Percentiles rank a stretch among this genome's conserved stretches.
Conservation (phyloP, 192 early-diverging fungal species). For the Dissophora globulifera region DNA sequence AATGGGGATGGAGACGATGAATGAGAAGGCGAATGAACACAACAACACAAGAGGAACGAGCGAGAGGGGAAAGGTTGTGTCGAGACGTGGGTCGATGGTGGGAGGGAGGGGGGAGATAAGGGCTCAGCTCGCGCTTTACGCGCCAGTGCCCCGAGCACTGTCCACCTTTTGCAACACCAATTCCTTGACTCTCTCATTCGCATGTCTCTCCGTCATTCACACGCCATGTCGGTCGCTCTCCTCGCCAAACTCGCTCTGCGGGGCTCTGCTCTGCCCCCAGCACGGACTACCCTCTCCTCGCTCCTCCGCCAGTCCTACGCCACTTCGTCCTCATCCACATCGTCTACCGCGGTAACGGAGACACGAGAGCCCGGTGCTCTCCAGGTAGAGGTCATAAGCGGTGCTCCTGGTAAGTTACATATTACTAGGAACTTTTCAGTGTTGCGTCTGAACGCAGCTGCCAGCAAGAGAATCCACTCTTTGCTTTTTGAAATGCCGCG, state of each 20-base stretch:
- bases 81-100: neutral
- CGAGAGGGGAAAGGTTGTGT: neutral
- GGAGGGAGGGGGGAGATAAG: no score
- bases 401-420: constrained; percentile 55
- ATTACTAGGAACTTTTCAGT: no score
- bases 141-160: no score
- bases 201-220: neutral
- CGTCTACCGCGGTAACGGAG: constrained; percentile 42
- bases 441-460: no score
- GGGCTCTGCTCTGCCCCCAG: constrained; percentile 8
- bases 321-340: no score
- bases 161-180: no score
- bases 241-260: constrained; percentile 33
- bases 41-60: neutral
- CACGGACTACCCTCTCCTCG: neutral
- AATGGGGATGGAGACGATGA: neutral
- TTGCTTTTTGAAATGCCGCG: no score
- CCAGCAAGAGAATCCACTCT: neutral
- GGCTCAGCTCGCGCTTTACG: no score
- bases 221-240: constrained; percentile 33
- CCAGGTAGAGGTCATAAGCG: constrained; percentile 51
- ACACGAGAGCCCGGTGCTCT: constrained; percentile 24
- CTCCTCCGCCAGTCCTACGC: constrained; percentile 9
- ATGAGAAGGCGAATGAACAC: neutral
- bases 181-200: no score